Percentiles rank a stretch among this genome's conserved stretches.
Evolutionary conservation across 768 basidiomycete species (phyloP).

Genomic region (Phlebiopsis gigantea): DNA sequence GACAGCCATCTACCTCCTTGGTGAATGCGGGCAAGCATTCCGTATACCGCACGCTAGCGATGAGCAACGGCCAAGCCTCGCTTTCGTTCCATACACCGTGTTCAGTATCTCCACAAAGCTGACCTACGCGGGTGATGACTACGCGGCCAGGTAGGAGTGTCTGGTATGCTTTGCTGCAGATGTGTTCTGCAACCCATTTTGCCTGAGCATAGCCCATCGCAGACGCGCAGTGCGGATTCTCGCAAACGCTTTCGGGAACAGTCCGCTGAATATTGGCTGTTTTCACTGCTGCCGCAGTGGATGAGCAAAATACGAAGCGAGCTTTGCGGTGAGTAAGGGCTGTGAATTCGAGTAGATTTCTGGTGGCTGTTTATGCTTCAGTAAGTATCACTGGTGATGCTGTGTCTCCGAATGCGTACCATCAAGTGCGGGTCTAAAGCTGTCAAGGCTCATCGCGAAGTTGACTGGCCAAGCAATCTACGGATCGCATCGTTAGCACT

Average conservation of each 20-base stretch:
- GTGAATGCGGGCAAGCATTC: conserved; percentile 3
- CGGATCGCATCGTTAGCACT: neutral
- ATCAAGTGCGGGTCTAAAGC: conserved; percentile 2
- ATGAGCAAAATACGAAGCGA: conserved; percentile 10
- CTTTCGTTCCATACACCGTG: conserved; percentile 11
- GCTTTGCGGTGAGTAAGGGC: neutral
- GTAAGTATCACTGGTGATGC: no score
- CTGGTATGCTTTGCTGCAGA: conserved; percentile 3
- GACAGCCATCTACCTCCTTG: neutral
- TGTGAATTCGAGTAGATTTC: conserved; percentile 1
- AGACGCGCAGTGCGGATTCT: neutral
- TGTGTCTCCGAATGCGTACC: neutral
- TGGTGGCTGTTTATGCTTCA: neutral
- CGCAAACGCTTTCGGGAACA: neutral
- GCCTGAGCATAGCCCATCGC: conserved; percentile 8
- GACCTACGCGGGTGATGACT: conserved; percentile 5
- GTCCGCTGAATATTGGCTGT: neutral
- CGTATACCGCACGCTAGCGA: conserved; percentile 6
- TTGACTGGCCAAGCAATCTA: conserved; percentile 12
- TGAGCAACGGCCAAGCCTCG: conserved; percentile 10
- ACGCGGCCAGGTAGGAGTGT: neutral
- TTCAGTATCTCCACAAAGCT: conserved; percentile 10
- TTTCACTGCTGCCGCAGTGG: conserved; percentile 3
- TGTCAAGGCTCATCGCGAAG: conserved; percentile 6
- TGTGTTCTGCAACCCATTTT: conserved; percentile 12